Percentiles rank a stretch among this genome's conserved stretches.
Evolutionary conservation across 2,329 filamentous ascomycete species (phyloP).

Genomic region (Colletotrichum sidae): DNA sequence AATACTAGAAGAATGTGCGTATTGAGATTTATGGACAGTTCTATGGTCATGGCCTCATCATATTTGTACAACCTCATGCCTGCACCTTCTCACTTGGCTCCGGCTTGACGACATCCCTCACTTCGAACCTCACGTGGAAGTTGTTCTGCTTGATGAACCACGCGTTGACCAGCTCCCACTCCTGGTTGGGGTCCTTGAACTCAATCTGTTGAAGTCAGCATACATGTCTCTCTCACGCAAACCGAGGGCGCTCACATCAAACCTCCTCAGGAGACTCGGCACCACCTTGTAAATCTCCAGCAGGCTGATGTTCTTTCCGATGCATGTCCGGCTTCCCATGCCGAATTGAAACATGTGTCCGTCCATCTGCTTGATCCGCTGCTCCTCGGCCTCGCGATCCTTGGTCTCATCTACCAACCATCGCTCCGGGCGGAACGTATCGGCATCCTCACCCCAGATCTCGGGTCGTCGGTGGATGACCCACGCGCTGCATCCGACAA

Average conservation of each 20-base stretch:
- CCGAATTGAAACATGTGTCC: constrained; percentile 80
- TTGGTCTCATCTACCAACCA: constrained; percentile 64
- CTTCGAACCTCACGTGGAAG: constrained; percentile 60
- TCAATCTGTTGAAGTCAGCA: constrained; percentile 54
- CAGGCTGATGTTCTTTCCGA: constrained; percentile 74
- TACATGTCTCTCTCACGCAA: too few relatives aligned
- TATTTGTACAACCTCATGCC: constrained; percentile 10
- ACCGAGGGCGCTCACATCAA: constrained; percentile 61
- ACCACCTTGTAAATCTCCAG: constrained; percentile 74
- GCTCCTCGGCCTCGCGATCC: constrained; percentile 55
- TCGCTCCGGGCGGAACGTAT: constrained; percentile 75
- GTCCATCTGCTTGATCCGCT: constrained; percentile 73
- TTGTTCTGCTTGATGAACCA: constrained; percentile 73
- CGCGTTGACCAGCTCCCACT: constrained; percentile 70
- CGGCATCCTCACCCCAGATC: constrained; percentile 76
- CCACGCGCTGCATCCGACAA: constrained; percentile 82
- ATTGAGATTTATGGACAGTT: constrained; percentile 11
- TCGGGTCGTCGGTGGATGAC: constrained; percentile 76
- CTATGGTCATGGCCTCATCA: constrained; percentile 18
- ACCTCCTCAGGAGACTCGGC: constrained; percentile 70
- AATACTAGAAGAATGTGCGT: background rate
- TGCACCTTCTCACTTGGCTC: constrained; percentile 11
- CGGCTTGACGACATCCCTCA: constrained; percentile 57
- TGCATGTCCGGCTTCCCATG: constrained; percentile 77
- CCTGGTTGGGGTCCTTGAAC: constrained; percentile 64